Evolutionary conservation across 805 yeast species (phyloP).

Genomic region (Kodamaea laetipori): DNA sequence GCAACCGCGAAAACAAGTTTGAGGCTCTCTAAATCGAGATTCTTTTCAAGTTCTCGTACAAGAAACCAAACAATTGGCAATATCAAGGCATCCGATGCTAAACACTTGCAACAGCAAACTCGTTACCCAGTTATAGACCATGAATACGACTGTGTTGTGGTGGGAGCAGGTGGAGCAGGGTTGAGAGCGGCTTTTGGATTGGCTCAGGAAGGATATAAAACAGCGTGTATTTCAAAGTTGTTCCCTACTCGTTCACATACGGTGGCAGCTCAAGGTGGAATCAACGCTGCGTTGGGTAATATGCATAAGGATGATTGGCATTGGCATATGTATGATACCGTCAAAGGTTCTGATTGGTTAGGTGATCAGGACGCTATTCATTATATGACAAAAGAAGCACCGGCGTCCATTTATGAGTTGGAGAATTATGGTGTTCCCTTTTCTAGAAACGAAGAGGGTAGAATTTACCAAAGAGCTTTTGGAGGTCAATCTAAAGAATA

Average conservation of each 20-base stretch:
- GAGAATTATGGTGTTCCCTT: slow-evolving; percentile 99
- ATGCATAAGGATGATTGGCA: slow-evolving; percentile 99
- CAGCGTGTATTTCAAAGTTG: slow-evolving; percentile 95
- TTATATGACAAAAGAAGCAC: slow-evolving; percentile 99
- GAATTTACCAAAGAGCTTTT: slow-evolving; percentile 97
- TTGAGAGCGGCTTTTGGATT: slow-evolving; percentile 97
- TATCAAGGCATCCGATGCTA: slow-evolving; percentile 1
- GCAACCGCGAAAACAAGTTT: no score
- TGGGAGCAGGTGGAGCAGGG: slow-evolving; percentile 99
- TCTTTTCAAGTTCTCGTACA: slow-evolving; percentile 1
- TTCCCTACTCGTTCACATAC: slow-evolving; percentile 99
- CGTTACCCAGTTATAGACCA: slow-evolving; percentile 94
- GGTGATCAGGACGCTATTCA: slow-evolving; percentile 99
- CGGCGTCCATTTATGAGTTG: slow-evolving; percentile 90
- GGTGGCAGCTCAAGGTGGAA: slow-evolving; percentile 99
- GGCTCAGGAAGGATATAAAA: slow-evolving; percentile 95
- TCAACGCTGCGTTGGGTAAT: slow-evolving; percentile 97
- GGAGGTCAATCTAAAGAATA: slow-evolving; percentile 96
- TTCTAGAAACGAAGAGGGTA: slow-evolving; percentile 94
- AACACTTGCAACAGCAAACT: slow-evolving; percentile 9
- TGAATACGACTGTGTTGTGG: slow-evolving; percentile 96
- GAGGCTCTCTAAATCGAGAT: no score
- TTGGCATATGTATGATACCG: slow-evolving; percentile 99
- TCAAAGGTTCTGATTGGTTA: slow-evolving; percentile 98
- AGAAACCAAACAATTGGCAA: slow-evolving; percentile 4